Conservation (phyloP, 805 yeast genomes). For the Saturnispora silvae region DNA sequence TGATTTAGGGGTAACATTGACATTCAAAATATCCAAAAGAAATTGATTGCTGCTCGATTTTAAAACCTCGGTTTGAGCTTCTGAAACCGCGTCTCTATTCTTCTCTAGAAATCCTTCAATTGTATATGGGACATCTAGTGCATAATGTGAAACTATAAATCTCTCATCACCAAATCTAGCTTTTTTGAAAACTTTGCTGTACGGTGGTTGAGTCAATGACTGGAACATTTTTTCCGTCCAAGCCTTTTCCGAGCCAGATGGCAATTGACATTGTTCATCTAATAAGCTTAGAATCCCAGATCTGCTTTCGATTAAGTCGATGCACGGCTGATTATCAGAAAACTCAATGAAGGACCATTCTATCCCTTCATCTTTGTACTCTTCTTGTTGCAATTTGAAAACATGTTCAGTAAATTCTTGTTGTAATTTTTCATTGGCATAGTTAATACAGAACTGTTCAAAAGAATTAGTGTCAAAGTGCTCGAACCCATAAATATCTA, state of each 20-base stretch:
- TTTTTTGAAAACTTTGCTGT: constrained; percentile 73
- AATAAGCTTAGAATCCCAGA: constrained; percentile 78
- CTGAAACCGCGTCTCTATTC: constrained; percentile 94
- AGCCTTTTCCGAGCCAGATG: constrained; percentile 85
- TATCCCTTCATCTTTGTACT: constrained; percentile 80
- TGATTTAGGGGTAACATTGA: constrained; percentile 32
- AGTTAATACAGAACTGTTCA: constrained; percentile 95
- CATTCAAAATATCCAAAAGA: constrained; percentile 51
- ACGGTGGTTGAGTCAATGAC: constrained; percentile 68
- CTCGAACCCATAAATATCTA: constrained; percentile 96
- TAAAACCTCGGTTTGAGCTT: constrained; percentile 81
- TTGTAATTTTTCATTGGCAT: constrained; percentile 93
- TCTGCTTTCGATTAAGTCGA: constrained; percentile 77
- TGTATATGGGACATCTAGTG: constrained; percentile 86
- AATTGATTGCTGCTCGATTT: constrained; percentile 60
- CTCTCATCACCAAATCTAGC: constrained; percentile 90
- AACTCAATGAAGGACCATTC: constrained; percentile 96
- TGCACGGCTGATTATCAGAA: constrained; percentile 94
- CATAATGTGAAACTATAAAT: constrained; percentile 86
- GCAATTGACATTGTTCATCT: constrained; percentile 92
- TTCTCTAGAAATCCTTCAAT: constrained; percentile 92
- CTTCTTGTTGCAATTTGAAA: constrained; percentile 94
- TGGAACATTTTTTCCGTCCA: constrained; percentile 89
- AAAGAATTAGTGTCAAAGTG: constrained; percentile 90
- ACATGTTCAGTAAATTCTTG: constrained; percentile 97